These are phyloP conservation scores for Trapa bicornis DNA, from an alignment of 345 rosid genomes.

Conservation along the genomic window DNA sequence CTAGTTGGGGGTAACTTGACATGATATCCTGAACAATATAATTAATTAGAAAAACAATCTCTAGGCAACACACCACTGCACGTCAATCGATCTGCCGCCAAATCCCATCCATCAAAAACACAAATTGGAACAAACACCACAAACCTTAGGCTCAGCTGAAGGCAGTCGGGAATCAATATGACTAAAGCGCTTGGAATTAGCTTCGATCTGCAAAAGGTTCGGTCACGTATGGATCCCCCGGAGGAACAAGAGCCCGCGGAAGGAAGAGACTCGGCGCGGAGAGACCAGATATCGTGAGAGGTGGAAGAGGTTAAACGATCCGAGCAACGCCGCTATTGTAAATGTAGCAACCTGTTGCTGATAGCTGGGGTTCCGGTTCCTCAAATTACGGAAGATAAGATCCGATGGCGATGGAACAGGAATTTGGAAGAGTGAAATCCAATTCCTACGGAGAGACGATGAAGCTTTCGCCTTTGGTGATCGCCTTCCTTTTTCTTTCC, in stretches of 20 bases:
- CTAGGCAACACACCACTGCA: background rate
- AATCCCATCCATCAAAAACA: background rate
- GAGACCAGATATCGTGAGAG: background rate
- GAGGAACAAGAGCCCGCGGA: too few relatives aligned
- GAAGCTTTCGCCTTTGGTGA: conserved; percentile 1
- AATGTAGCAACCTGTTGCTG: background rate
- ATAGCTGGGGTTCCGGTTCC: conserved; percentile 15
- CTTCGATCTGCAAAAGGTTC: conserved; percentile 1
- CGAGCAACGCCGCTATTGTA: background rate
- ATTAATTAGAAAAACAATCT: too few relatives aligned
- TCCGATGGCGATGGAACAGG: conserved; percentile 6
- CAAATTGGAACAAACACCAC: background rate
- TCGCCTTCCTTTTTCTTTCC: background rate
- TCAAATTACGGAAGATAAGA: conserved; percentile 21
- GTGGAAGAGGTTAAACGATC: background rate
- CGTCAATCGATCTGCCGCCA: background rate
- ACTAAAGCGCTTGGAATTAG: background rate
- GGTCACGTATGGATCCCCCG: background rate
- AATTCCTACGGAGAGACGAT: conserved; percentile 22
- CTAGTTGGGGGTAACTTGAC: too few relatives aligned
- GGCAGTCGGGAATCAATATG: background rate
- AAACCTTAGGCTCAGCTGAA: background rate
- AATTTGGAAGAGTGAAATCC: conserved; percentile 8
- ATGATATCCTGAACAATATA: background rate
- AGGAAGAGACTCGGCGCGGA: background rate